Evolutionary conservation across 805 yeast species (phyloP), one percentile per base, ranked within the genome.

Genomic region (Pichia phayaonensis): DNA sequence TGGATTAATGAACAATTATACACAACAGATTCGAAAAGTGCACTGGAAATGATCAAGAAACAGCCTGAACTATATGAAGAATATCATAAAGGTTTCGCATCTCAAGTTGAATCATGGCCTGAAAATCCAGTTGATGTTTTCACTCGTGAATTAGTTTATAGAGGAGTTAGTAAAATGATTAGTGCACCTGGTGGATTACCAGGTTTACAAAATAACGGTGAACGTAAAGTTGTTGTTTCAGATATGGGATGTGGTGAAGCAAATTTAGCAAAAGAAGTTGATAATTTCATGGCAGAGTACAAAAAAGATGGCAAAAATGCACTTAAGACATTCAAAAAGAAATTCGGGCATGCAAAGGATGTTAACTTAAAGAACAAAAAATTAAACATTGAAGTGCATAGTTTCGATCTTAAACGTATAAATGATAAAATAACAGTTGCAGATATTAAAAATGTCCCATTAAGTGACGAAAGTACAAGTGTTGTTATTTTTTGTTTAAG

Each of bases 211-310:
- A 66, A 70, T n/a, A 68, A 68, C 45, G 53, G 54, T 10, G 40
- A 50, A 4, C 80, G 80, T 50, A 75, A 76, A 52, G 81, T 92
- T 38, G 89, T 86, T 3, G 77, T 94, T 52, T 97, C 98, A 0
- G 99, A 94, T 70, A 92, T 94, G 98, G 99, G 99, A 12, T 94
- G 99, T 67, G 99, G 99, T 50, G 99, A 94, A 67, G 99, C 98
- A 0, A 86, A 86, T 59, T 75, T 94, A 44, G 82, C 96, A 1
- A 67, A 73, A 40, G 86, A 89, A 58, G 75, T 87, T 46, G 72
- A 72, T 46, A 72, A 75, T 11, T 77, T 77, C 58, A 69, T 77
- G 53, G 52, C 45, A 12, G 29, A 49, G 12, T 56, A 53, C 26
- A 42, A 43, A 18, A 66, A 69, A 53, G 68, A 68, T 48, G 62